A percentile compares a stretch with the other conserved stretches of the same genome.
These are phyloP conservation scores for Arthrobotrys sphaeroides DNA, from an alignment of 2,329 filamentous ascomycete species.

Conservation along the genomic window DNA sequence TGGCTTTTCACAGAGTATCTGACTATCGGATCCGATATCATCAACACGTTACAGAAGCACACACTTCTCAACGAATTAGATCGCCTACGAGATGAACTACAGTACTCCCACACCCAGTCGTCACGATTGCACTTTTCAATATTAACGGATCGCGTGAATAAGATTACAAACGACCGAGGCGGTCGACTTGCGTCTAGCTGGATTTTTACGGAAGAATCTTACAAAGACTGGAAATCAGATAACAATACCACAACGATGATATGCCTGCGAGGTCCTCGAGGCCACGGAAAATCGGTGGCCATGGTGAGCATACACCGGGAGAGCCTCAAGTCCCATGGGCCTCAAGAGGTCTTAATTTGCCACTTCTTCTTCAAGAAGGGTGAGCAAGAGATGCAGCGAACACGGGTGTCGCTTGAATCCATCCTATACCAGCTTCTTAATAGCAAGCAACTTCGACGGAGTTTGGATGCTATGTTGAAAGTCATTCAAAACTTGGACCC, in stretches of 20 bases:
- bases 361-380: constrained; percentile 50
- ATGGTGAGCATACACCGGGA: constrained; percentile 24
- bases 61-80: constrained; percentile 20
- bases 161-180: constrained; percentile 12
- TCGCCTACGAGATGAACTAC: neutral
- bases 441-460: constrained; percentile 9
- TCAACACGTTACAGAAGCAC: constrained; percentile 12
- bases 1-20: too few species aligned
- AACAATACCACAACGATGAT: neutral
- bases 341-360: constrained; percentile 15
- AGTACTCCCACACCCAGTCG: neutral
- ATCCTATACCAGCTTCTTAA: constrained; percentile 20
- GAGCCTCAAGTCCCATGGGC: neutral
- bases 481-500: constrained; percentile 11
- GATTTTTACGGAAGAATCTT: constrained; percentile 11
- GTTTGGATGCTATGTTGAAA: neutral
- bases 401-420: constrained; percentile 14
- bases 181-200: constrained; percentile 4
- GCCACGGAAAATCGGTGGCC: constrained; percentile 37
- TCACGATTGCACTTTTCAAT: neutral
- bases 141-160: constrained; percentile 12
- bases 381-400: constrained; percentile 40
- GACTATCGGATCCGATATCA: neutral
- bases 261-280: constrained; percentile 26
- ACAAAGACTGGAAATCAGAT: constrained; percentile 17